Conservation (phyloP, 768 basidiomycete genomes). For the Termitomyces sp. region DNA sequence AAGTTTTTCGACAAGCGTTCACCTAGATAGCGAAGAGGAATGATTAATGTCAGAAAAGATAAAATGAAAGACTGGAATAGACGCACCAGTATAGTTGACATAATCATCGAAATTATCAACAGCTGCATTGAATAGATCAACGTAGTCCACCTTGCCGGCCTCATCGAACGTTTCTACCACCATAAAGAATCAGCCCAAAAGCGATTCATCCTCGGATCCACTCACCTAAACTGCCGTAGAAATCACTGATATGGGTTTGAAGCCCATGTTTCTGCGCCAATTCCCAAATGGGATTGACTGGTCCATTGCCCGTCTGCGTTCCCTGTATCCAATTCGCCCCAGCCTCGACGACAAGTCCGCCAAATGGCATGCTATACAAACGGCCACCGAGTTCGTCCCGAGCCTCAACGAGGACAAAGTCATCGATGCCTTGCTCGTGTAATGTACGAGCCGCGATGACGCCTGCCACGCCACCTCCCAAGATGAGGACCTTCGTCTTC, state of each 20-base stretch:
- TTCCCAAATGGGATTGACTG: conserved; percentile 53
- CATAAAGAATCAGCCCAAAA: neutral
- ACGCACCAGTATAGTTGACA: conserved; percentile 33
- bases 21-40: conserved; percentile 23
- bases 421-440: conserved; percentile 43
- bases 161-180: conserved; percentile 48
- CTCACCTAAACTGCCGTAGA: conserved; percentile 37
- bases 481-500: conserved; percentile 39
- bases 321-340: conserved; percentile 62
- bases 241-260: conserved; percentile 36
- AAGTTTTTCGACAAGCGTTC: conserved; percentile 34
- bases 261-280: conserved; percentile 52
- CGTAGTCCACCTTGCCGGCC: conserved; percentile 42
- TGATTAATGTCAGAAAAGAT: neutral
- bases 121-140: conserved; percentile 34
- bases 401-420: conserved; percentile 59
- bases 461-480: conserved; percentile 64
- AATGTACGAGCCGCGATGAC: conserved; percentile 60
- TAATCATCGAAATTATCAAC: conserved; percentile 25
- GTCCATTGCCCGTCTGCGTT: conserved; percentile 38
- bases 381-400: conserved; percentile 54
- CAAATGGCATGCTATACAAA: conserved; percentile 43
- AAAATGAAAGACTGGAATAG: too few species aligned
- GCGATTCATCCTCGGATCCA: neutral
- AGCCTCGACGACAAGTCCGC: conserved; percentile 43